Base-by-base conservation (phyloP, 2,329 filamentous ascomycete genomes). In the Fusarium pseudograminearum region DNA sequence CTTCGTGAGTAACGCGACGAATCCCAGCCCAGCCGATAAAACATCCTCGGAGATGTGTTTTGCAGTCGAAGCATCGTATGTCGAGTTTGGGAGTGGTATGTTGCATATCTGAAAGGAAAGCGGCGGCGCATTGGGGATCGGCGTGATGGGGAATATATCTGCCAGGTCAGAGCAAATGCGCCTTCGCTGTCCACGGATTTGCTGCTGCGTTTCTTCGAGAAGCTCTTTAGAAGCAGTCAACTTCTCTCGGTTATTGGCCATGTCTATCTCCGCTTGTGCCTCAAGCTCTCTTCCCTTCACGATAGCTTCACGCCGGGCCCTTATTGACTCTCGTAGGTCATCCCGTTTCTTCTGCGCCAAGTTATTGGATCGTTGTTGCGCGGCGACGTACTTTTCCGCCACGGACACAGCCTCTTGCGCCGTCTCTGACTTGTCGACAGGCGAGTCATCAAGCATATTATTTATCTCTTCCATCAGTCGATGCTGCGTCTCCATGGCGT, bases 101-200 rank as follows among this genome's bases (percentile, higher is more conserved):
- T 88, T 89, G 74, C 92, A 91, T 67, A 99, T 97, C 15, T 90
- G 93, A 78, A 98, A 98, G 0, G 90, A 86, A 3, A 98, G 86
- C 0, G 93, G 86, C 5, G 86, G 83, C 15, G 82, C 82, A 10
- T 83, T 80, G 1, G 83, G 80, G 3, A 79, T 75, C 0, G 94
- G 91, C 11, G 89, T 87, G 62, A 99, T 97, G 6, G 91, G 90
- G 76, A 94, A 98, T 59, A 98, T 92, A 28, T 83, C 82, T 15
- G 89, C 83, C 0, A 99, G 83, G 69, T 97, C 94, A 70, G 96
- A 90, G 78, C 93, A 94, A 57, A 98, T 93, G 36, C 96, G 91
- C 16, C 94, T 89, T 24, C 94, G 88, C 78, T 98, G 96, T n/a
- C 92, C 93, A 61, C 86, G 89, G n/a, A 93, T 91, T 22, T 89